Base-by-base conservation (phyloP, 1,139 yeast species). In the Hansenula lynferdii region DNA sequence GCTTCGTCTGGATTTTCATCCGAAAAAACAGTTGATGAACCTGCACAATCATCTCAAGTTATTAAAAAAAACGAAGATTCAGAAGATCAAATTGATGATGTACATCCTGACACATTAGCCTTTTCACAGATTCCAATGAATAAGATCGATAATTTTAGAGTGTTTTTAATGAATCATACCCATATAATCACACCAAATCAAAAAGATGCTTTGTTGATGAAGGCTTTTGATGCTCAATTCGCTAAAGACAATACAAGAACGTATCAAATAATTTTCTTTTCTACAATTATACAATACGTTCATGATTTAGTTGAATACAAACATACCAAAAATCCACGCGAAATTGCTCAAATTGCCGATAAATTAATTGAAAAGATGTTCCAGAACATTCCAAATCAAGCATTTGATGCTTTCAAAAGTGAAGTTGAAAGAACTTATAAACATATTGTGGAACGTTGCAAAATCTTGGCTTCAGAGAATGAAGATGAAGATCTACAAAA, bases 181-280 rank as follows among this genome's bases (percentile, higher is more conserved):
- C 68, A 72, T 41, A 85, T 94, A 43, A 77, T 90, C 40, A 77
- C 78, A 5, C 90, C 85, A 49, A 80, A 78, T 43, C 97, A 92
- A 57, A 89, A 90, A 57, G 98, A 94, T 61, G 90, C 96, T 0
- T 74, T 94, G 42, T 69, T 90, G 57, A 90, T 92, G 96, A 80
- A 83, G 20, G 95, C 97, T 0, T 94, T 92, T 59, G 96, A 92
- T 53, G 68, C 72, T 39, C 89, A 89, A 58, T 70, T 90, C 44
- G 77, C 72, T 9, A 82, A 79, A 15, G 71, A 86, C 37, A 57
- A 74, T 0, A 44, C 48, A 6, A 57, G 61, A 12, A 77, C 90
- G 1, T 72, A 70, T 47, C 83, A 76, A 43, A 74, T 82, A 23
- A 80, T 92, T 34, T 85, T 80, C 57, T 95, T 87, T 56, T 82